Evolutionary conservation across 768 basidiomycete genomes (phyloP), one percentile per base, ranked within the genome.

Genomic region (Termitomyces sp.): DNA sequence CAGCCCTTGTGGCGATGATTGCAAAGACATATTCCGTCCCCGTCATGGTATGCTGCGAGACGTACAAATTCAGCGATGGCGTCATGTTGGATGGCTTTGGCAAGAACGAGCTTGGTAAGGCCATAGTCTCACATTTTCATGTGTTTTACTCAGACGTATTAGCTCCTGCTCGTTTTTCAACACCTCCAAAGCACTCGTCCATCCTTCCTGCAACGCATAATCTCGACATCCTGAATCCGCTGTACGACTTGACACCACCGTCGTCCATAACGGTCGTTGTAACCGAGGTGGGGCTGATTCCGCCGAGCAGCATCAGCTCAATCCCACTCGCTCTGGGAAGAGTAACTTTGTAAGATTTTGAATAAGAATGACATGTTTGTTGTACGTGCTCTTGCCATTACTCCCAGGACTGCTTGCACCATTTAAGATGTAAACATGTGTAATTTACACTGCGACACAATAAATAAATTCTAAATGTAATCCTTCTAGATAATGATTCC

Each of bases 11-110:
- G 6, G 92, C 95, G 1, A 96, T 98, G 95, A 86, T 98, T 80
- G 92, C 93, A 1, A 92, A 92, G 70, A 84, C 85, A 47, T 83
- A 88, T 65, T 87, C 86, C 24, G 89, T 98, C 0, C 96, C 97
- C 5, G 94, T 98, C 7, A 84, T 99, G 36, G 94, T 97, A 26
- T 98, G 94, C 62, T 97, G 95, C 65, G 97, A 98, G 73, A 99
- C 97, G 4, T 98, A 98, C 76, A 99, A 99, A 71, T 98, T 95
- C 66, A 90, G 91, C 18, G 96, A 98, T 64, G 85, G 85, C 34
- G 88, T 98, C 29, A 87, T 91, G 71, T 77, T 98, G 55, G 97
- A 99, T 70, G 90, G 90, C 20, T 94, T 99, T 64, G 93, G 90
- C 44, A 94, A 92, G 71, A 99, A 99, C 66, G 97, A 99, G 72